Conservation (phyloP, 805 yeast genomes). For the Candida easanensis region DNA sequence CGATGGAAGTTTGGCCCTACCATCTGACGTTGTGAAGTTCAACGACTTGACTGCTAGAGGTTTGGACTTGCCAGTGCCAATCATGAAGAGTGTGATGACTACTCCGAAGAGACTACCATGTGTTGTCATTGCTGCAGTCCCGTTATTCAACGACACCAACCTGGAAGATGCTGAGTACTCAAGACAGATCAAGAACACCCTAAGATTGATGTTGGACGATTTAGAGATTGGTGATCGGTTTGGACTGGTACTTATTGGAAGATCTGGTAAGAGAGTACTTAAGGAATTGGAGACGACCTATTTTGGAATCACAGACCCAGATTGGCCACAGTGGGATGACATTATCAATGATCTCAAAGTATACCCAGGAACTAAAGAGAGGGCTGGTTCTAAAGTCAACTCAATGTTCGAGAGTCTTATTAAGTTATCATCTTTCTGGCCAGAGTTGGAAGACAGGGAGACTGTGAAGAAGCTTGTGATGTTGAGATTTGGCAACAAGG, state of each 20-base stretch:
- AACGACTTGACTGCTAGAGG: slow-evolving; percentile 36
- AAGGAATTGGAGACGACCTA: slow-evolving; percentile 39
- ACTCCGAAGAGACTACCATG: slow-evolving; percentile 38
- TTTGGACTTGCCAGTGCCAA: slow-evolving; percentile 39
- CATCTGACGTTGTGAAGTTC: slow-evolving; percentile 37
- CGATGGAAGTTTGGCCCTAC: slow-evolving; percentile 31
- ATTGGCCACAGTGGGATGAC: slow-evolving; percentile 50
- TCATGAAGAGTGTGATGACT: slow-evolving; percentile 38
- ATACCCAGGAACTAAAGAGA: slow-evolving; percentile 8
- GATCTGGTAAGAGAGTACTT: slow-evolving; percentile 36
- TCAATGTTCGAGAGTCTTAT: slow-evolving; percentile 7
- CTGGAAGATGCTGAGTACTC: slow-evolving; percentile 31
- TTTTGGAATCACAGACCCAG: slow-evolving; percentile 42
- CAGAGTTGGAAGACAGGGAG: slow-evolving; percentile 9
- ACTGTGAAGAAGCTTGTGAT: slow-evolving; percentile 15
- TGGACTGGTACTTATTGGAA: slow-evolving; percentile 48
- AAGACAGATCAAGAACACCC: slow-evolving; percentile 21
- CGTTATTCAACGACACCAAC: slow-evolving; percentile 34
- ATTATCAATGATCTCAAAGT: slow-evolving; percentile 37
- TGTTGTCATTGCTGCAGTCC: slow-evolving; percentile 41
- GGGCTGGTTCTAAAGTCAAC: slow-evolving; percentile 3
- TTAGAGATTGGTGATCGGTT: slow-evolving; percentile 39
- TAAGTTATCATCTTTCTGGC: slow-evolving; percentile 8
- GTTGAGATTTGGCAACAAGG: slow-evolving; percentile 4
- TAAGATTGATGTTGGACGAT: slow-evolving; percentile 29